These are phyloP conservation scores for Didymella exigua DNA, from an alignment of 2,329 filamentous ascomycete species.

Conservation along the genomic window DNA sequence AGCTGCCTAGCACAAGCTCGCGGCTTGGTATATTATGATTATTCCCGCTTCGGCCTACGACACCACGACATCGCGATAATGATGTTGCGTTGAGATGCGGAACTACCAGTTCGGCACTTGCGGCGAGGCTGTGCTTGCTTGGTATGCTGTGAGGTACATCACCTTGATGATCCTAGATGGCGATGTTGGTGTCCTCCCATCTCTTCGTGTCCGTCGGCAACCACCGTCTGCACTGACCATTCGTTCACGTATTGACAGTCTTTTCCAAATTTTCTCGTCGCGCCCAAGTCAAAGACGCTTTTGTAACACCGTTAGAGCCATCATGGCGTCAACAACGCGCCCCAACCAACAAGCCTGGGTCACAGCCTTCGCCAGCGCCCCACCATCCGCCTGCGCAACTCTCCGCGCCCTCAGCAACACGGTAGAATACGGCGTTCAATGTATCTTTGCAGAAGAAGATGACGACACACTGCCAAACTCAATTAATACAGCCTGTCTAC, in stretches of 20 bases:
- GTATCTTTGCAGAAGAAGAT: conserved; percentile 79
- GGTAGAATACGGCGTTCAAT: conserved; percentile 77
- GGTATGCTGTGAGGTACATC: not conserved
- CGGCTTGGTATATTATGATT: conserved; percentile 6
- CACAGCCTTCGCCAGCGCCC: conserved; percentile 21
- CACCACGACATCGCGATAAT: not conserved
- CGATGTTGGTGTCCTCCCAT: not conserved
- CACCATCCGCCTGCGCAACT: conserved; percentile 25
- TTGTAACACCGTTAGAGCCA: not conserved
- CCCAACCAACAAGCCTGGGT: conserved; percentile 25
- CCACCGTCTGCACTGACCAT: not conserved
- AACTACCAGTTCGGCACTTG: not conserved
- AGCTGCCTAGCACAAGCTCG: conserved; percentile 1
- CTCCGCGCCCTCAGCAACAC: conserved; percentile 21
- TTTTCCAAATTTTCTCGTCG: not conserved
- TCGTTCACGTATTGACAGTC: not conserved
- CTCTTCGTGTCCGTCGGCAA: not conserved
- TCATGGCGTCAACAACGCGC: conserved; percentile 24
- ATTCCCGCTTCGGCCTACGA: conserved; percentile 15
- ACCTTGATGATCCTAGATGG: not conserved
- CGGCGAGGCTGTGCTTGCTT: conserved; percentile 11
- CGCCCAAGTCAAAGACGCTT: no score
- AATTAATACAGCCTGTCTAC: conserved; percentile 62
- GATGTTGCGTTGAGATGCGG: no score
- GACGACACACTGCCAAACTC: conserved; percentile 75